Conservation (phyloP, 805 yeast genomes). For the Cyberlindnera japonica region DNA sequence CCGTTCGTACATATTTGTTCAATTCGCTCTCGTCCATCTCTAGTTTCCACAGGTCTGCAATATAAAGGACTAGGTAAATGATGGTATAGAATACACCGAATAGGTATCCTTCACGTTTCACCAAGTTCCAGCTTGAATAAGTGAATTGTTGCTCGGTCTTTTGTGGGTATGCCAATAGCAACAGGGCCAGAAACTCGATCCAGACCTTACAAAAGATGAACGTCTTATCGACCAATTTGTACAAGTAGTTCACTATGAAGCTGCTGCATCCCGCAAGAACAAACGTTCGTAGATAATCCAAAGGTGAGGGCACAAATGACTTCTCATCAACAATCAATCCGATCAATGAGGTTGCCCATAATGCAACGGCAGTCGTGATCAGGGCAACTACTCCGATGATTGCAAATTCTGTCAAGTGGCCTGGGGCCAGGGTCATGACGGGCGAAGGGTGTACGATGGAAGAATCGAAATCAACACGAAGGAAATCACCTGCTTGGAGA, state of each 20-base stretch:
- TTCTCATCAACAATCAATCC: conserved; percentile 13
- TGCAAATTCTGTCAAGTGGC: conserved; percentile 4
- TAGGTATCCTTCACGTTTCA: conserved; percentile 36
- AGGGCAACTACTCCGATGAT: neutral
- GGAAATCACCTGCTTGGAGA: too few species aligned
- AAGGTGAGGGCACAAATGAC: conserved; percentile 33
- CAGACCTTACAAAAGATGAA: conserved; percentile 34
- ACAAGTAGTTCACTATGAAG: conserved; percentile 25
- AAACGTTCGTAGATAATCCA: conserved; percentile 38
- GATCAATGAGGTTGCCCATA: conserved; percentile 4
- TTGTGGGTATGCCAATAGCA: conserved; percentile 40
- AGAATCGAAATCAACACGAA: too few species aligned
- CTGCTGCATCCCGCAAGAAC: conserved; percentile 35
- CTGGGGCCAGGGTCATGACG: neutral
- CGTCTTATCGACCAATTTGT: conserved; percentile 28
- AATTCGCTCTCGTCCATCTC: conserved; percentile 12
- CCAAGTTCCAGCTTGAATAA: conserved; percentile 35
- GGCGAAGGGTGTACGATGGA: too few species aligned
- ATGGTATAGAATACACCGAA: conserved; percentile 30
- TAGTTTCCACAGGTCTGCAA: conserved; percentile 31
- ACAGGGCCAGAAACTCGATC: conserved; percentile 33
- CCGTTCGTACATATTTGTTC: conserved; percentile 6
- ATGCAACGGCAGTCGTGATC: neutral
- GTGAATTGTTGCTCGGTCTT: conserved; percentile 24
- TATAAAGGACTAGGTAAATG: conserved; percentile 30